Percentiles rank a stretch among this genome's conserved stretches.
Evolutionary conservation across 305 asterid genomes (phyloP).

Genomic region (Coffea humblotiana): DNA sequence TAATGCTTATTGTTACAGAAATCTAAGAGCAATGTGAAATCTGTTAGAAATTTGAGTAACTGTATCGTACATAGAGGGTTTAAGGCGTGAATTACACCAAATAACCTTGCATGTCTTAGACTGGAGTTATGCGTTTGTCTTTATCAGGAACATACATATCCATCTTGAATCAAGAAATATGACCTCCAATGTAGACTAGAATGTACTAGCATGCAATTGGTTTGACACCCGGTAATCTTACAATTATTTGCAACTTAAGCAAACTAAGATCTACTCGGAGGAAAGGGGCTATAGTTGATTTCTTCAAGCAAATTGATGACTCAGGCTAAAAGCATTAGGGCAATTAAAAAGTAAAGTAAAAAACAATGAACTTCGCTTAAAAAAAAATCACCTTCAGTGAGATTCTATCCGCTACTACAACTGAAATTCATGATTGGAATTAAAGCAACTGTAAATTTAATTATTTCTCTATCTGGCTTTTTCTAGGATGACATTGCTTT

Average conservation of each 20-base stretch:
- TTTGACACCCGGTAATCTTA: background rate
- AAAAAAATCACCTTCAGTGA: background rate
- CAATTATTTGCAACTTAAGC: background rate
- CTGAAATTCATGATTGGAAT: background rate
- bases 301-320: background rate
- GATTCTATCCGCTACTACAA: background rate
- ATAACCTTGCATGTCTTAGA: background rate
- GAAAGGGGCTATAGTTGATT: no score
- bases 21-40: background rate
- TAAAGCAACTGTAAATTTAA: no score
- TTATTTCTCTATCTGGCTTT: background rate
- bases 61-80: background rate
- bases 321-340: background rate
- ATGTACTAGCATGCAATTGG: background rate
- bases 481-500: conserved; percentile 66
- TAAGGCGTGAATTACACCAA: background rate
- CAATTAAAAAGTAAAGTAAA: background rate
- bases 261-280: background rate
- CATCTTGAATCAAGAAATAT: background rate
- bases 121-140: background rate
- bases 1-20: no score
- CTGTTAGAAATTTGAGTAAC: background rate
- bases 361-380: no score
- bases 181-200: background rate
- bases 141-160: background rate